Base-by-base conservation (phyloP, 208 protist genomes). In the Tetramitus jugosus region DNA sequence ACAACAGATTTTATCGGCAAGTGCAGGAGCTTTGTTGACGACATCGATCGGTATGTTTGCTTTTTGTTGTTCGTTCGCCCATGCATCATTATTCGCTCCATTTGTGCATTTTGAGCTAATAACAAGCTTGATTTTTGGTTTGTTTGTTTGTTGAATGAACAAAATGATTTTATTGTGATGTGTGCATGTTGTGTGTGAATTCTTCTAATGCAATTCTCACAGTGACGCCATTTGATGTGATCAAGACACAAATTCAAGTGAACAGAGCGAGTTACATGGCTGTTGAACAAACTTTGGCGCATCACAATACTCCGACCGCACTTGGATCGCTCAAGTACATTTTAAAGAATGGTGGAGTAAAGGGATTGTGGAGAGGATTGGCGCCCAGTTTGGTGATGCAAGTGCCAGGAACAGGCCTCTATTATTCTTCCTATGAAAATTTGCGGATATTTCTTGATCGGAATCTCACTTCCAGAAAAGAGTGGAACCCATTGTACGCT, bases 371-470 rank as follows among this genome's bases (percentile, higher is more conserved):
- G 56, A 64, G 72, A 49, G 72, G 72, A 60, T 35, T 77, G 8
- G 33, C 29, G 17, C 56, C 72, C 4, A 33, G 39, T 39, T 8
- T 77, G 0, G 13, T 77, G 31, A 60, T 77, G 43, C 31, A 29
- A 0, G 17, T 77, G 13, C 72, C 72, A 8, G 23, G 10, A 29
- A 77, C 35, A 52, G 72, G 39, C 20, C 13, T 77, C 29, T 77
- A 77, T 35, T 77, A 68, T 56, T 46, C 60, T n/a, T 35, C 35
- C 1, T 77, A 77, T 60, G 72, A 77, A 7, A 68, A 45, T 7
- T 17, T 60, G 0, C 23, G 35, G n/a, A 49, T 43, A 35, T 3
- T 52, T 29, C 35, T 77, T 35, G 6, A 4, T 3, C 20, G 31
- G 7, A 7, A 49, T 33, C 17, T 14, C 14, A 13, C 35, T 40